These are phyloP conservation scores for Darksidea phi DNA, from an alignment of 495 filamentous ascomycete genomes.

Conservation along the genomic window DNA sequence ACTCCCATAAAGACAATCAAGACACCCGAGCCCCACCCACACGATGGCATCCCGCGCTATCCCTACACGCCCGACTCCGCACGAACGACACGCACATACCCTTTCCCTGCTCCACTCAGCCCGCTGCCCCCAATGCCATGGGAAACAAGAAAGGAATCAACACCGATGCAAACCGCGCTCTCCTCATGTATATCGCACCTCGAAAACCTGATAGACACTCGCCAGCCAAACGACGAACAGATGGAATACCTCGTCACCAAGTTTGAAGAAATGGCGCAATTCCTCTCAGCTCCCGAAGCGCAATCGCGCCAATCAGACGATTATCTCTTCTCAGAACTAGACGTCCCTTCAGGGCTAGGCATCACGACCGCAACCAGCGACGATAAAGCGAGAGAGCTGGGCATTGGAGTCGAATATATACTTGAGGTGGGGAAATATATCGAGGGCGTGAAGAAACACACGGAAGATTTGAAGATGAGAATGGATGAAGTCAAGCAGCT, in stretches of 20 bases:
- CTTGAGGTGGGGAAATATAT: constrained; percentile 9
- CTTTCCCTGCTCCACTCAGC: neutral
- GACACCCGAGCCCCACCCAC: neutral
- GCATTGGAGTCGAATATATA: neutral
- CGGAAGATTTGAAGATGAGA: constrained; percentile 7
- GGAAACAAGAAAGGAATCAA: neutral
- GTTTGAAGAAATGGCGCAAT: constrained; percentile 11
- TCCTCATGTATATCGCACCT: constrained; percentile 11
- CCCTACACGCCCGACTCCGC: constrained; percentile 20
- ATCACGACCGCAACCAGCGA: neutral
- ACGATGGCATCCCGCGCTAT: constrained; percentile 1
- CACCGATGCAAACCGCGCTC: constrained; percentile 16
- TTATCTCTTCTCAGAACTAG: constrained; percentile 11
- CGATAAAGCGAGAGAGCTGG: neutral
- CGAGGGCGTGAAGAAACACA: constrained; percentile 5
- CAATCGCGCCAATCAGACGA: constrained; percentile 7
- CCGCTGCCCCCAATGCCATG: constrained; percentile 14
- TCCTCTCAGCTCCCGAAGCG: constrained; percentile 6
- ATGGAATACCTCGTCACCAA: constrained; percentile 21
- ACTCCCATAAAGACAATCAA: constrained; percentile 3
- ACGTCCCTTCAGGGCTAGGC: neutral
- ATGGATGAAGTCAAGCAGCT: constrained; percentile 20
- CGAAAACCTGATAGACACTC: constrained; percentile 8
- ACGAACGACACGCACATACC: neutral
- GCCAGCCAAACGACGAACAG: constrained; percentile 15